Percentiles rank a stretch among this genome's conserved stretches.
phyloP scores from a whole-genome alignment of 2,329 filamentous ascomycete genomes.

The Coniella lustricola region DNA sequence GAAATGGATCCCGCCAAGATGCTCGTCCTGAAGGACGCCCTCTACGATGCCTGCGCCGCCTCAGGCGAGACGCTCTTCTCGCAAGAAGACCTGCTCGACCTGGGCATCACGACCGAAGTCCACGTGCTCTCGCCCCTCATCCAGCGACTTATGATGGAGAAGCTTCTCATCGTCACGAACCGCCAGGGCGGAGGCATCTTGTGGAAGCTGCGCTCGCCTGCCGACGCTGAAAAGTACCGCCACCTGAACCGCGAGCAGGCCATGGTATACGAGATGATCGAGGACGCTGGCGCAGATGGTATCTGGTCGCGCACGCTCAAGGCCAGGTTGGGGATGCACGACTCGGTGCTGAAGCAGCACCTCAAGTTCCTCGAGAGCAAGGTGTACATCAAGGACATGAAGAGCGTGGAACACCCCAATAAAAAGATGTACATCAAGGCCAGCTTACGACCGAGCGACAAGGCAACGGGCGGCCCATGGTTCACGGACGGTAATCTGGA shows the following conservation, averaged over 20 bases:
- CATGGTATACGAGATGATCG: constrained; percentile 83
- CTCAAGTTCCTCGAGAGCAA: constrained; percentile 79
- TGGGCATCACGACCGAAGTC: constrained; percentile 44
- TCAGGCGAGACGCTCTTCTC: constrained; percentile 14
- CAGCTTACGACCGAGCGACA: constrained; percentile 75
- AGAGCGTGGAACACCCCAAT: constrained; percentile 82
- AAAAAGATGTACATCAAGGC: constrained; percentile 96
- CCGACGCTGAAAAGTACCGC: constrained; percentile 55
- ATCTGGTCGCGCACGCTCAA: constrained; percentile 89
- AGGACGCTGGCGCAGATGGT: constrained; percentile 75
- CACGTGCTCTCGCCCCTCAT: constrained; percentile 48
- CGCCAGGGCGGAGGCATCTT: constrained; percentile 37
- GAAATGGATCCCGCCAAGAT: constrained; percentile 33
- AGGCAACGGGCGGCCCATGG: constrained; percentile 90
- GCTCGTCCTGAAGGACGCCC: constrained; percentile 45
- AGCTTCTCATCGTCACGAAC: constrained; percentile 46
- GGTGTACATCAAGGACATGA: constrained; percentile 79
- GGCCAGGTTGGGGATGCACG: constrained; percentile 72
- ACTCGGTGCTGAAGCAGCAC: constrained; percentile 70
- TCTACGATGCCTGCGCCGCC: constrained; percentile 44
- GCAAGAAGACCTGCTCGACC: constrained; percentile 15
- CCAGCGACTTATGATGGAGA: constrained; percentile 52
- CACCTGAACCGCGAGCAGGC: constrained; percentile 60
- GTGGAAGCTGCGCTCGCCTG: constrained; percentile 52
- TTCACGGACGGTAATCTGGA: constrained; percentile 89